Evolutionary conservation across 1,284 basidiomycete species (phyloP), one percentile per base, ranked within the genome.

Genomic region (Malassezia dermatis): DNA sequence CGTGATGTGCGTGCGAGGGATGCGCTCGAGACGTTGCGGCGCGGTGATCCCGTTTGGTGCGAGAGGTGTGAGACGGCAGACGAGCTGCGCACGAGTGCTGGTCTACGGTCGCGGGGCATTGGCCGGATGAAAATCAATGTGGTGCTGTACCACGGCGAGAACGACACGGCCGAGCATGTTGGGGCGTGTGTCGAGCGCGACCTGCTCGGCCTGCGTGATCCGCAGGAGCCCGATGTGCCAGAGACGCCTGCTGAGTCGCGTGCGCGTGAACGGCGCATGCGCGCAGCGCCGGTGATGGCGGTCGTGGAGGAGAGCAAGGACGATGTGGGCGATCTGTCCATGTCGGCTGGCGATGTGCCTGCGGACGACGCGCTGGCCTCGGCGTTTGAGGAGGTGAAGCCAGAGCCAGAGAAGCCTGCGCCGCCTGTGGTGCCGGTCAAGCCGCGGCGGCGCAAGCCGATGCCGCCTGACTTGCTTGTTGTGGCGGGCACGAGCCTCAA

Each of bases 401-500:
- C 44, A 4, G 35, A 8, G 11, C 27, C 37, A 3, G 35, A n/a
- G 11, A 8, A 8, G 12, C 37, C 54, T 27, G 47, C 42, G 1
- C 15, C 54, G 30, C 13, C 53, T 6, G 27, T 43, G 5, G 48
- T 54, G 58, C 24, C 51, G 51, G 47, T 41, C 56, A 26, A 59
- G 54, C 58, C 61, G 4, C 58, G 66, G 1, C 56, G 67, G 17
- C 58, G 72, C 13, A 73, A 72, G 58, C 71, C 71, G 8, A 53
- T 73, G 17, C 63, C 83, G 66, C 91, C 91, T 1, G 91, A 95
- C 69, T 80, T 94, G 77, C 79, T 96, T 39, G 84, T 96, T 66
- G 85, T 96, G 63, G 93, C 94, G 84, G 91, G 91, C 37, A 96
- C 91, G 13, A 90, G 88, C 26, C 81, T 96, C 63, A 93, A 94